Evolutionary conservation across 78 protist genomes (phyloP), one percentile per base, ranked within the genome.

Genomic region (Paulinella micropora): DNA sequence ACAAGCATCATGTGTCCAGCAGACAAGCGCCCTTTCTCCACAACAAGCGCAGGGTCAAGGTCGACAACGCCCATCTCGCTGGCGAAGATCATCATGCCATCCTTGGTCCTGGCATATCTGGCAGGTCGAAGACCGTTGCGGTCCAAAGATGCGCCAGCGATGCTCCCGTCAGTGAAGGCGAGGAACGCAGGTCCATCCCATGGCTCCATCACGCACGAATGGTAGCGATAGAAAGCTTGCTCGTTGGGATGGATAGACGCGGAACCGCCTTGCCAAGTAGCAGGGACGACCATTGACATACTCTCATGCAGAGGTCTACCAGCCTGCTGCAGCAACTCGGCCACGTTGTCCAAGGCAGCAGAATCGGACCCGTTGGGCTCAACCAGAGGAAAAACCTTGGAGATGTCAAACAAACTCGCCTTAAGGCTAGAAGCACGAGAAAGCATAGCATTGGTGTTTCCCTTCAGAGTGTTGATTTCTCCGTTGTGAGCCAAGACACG

Each of bases 171-270:
- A 39, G 91, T 51, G 92, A 94, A 95, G 32, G 93, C 88, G 86
- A 95, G 89, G 28, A 94, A 91, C 0, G 96, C 97, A 0, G 97
- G 97, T 9, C 97, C 97, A 77, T 95, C 97, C 97, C 97, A 95
- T 15, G 97, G 93, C 94, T 95, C 97, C 95, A 81, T 81, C 84
- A 81, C 38, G 84, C 84, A 77, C 1, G 91, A 88, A 37, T 39
- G 9, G 87, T 81, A 91, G 91, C 91, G 91, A 83, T 91, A 93
- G 84, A 91, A 91, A 34, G 91, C 93, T 4, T 91, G 69, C 92
- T 91, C 89, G 38, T 73, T 84, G 41, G 84, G 84, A 81, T 15
- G 28, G 84, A 81, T 81, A 32, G 84, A n/a, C 9, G n/a, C 29
- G 15, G 34, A 40, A 79, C 32, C 87, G 51, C 3, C 86, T 84